Conservation (phyloP, 306 rosid species). For the Calophaca sinica region DNA sequence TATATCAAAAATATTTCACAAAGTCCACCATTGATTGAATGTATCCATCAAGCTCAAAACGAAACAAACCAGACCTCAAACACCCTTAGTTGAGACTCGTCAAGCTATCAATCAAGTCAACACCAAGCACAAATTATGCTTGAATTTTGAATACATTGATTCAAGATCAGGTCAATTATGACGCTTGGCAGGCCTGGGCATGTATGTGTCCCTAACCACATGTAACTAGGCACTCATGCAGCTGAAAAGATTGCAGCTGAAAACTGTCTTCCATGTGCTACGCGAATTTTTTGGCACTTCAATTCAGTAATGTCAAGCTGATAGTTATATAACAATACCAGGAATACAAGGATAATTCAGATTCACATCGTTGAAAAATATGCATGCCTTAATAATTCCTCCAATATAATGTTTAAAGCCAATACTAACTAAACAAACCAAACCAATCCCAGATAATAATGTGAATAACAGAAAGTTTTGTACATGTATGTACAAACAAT, state of each 20-base stretch:
- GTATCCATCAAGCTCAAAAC: too few species aligned
- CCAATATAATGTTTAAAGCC: conserved; percentile 26
- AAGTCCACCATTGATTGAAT: too few species aligned
- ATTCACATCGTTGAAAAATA: conserved; percentile 20
- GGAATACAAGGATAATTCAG: background rate
- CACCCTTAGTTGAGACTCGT: too few species aligned
- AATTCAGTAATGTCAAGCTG: background rate
- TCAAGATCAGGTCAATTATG: too few species aligned
- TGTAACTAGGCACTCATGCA: conserved; percentile 6
- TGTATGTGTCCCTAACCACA: conserved; percentile 24
- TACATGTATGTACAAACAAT: conserved; percentile 30
- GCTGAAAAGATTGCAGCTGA: conserved; percentile 12
- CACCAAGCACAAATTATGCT: background rate
- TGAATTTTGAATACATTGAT: too few species aligned
- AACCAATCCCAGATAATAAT: conserved; percentile 34
- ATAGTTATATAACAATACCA: conserved; percentile 14
- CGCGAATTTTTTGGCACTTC: too few species aligned
- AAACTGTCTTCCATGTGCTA: too few species aligned
- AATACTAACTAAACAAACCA: conserved; percentile 18
- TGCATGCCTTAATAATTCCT: background rate
- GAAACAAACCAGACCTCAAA: too few species aligned
- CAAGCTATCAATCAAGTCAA: background rate
- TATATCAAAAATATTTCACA: too few species aligned
- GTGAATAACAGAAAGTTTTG: background rate
- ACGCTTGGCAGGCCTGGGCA: background rate